Base-by-base conservation (phyloP, 805 yeast genomes). In the Torulaspora gathmanii region DNA sequence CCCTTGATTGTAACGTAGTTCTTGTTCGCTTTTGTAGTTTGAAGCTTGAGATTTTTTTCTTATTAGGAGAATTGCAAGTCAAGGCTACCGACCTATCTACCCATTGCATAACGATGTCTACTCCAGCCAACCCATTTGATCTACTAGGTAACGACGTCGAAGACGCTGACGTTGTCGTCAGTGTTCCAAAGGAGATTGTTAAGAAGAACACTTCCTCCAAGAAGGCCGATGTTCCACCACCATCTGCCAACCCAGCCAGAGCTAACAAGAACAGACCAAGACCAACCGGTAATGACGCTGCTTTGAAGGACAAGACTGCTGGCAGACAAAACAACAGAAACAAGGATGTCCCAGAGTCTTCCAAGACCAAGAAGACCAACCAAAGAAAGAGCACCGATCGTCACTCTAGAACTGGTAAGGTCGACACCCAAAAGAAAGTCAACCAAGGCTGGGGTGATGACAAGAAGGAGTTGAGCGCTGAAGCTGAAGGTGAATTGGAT, bases 401-500 rank as follows among this genome's bases (percentile, higher is more conserved):
- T 72, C 93, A 82, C 65, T 80, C 91, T 56, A 86, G 85, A 77
- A 66, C 86, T 56, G 87, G 83, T 65, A 86, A 85, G 77, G 69
- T 80, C 62, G 96, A 89, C 75, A 75, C 95, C 59, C 79, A 77
- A 59, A 90, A 88, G 83, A 82, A 84, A 70, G 77, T 83, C 64
- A 79, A 76, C 69, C 83, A 82, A 72, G 90, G 89, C 56, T 87
- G 96, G 91, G 95, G 96, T 66, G 87, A 82, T 65, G 80, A 83
- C 70, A 72, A 72, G 58, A 78, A 75, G 67, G 85, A 80, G 75
- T 75, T 72, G 64, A 83, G 75, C 56, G 84, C 75, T 55, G 87
- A 81, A 68, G 58, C 58, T 50, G 81, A 78, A 54, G 82, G 79
- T 53, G 61, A 54, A 41, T 43, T 56, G 38, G 57, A 58, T 36